phyloP scores from a whole-genome alignment of 1,284 basidiomycete species.

The Boletus semigastroideus region DNA sequence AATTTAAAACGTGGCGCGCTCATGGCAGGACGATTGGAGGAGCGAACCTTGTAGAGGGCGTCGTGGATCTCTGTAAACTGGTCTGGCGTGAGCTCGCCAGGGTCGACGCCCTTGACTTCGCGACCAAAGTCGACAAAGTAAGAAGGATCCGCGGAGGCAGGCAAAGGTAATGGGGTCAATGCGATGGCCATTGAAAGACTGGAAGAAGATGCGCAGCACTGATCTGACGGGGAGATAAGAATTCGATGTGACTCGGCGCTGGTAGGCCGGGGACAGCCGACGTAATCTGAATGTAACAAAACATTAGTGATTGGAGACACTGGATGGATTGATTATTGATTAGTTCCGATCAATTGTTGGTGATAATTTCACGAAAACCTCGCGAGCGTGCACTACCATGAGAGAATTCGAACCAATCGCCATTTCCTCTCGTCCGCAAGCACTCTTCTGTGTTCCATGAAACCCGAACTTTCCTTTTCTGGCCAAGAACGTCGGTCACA shows the following conservation, averaged over 20 bases:
- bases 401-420: constrained; percentile 11
- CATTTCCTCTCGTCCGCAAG: constrained; percentile 10
- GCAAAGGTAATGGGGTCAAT: constrained; percentile 51
- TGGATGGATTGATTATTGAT: too few species aligned
- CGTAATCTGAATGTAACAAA: too few species aligned
- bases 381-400: background rate
- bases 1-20: background rate
- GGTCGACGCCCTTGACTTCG: constrained; percentile 61
- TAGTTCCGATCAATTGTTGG: too few species aligned
- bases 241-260: too few species aligned
- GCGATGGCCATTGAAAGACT: constrained; percentile 63
- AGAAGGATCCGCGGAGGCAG: constrained; percentile 55
- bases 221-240: too few species aligned
- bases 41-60: constrained; percentile 63
- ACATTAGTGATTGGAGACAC: too few species aligned
- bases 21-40: background rate
- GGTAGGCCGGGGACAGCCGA: too few species aligned
- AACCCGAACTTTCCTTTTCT: constrained; percentile 11
- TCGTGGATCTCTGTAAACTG: constrained; percentile 60
- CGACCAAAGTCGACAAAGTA: constrained; percentile 65
- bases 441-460: too few species aligned
- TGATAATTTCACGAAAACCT: background rate
- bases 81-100: constrained; percentile 51
- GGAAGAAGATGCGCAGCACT: background rate
- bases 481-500: background rate